These are phyloP conservation scores for Macrolepiota fuliginosa DNA, from an alignment of 768 basidiomycete species.

Conservation along the genomic window DNA sequence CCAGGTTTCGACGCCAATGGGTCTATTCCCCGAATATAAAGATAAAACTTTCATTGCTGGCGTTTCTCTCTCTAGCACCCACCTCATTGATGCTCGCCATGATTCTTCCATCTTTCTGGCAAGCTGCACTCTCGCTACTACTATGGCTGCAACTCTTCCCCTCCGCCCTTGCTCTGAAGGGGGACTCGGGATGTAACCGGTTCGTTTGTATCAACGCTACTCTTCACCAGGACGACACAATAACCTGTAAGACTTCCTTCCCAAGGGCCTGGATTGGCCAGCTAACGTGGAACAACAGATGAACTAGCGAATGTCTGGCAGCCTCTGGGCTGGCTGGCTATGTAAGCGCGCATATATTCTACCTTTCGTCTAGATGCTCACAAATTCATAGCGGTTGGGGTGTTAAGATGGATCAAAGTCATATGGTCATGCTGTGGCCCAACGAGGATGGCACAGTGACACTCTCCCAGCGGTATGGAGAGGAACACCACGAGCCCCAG, in stretches of 20 bases:
- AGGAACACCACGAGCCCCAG: constrained; percentile 45
- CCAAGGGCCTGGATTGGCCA: not conserved
- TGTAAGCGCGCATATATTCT: constrained; percentile 32
- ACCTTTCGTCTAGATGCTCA: not conserved
- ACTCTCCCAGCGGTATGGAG: constrained; percentile 55
- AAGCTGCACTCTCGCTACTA: constrained; percentile 14
- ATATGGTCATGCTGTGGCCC: constrained; percentile 56
- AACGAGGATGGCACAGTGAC: constrained; percentile 51
- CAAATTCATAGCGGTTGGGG: constrained; percentile 46
- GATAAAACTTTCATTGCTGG: not conserved
- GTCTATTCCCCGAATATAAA: constrained; percentile 5
- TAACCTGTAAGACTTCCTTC: constrained; percentile 38
- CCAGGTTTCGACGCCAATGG: not conserved
- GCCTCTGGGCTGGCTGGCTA: constrained; percentile 50
- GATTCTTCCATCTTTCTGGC: constrained; percentile 14
- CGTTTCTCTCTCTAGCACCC: not conserved
- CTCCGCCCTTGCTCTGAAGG: constrained; percentile 28
- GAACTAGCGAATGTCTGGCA: constrained; percentile 38
- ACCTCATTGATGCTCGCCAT: not conserved
- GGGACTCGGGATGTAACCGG: constrained; percentile 41
- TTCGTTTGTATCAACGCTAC: constrained; percentile 49
- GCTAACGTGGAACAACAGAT: constrained; percentile 29
- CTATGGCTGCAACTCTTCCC: constrained; percentile 22
- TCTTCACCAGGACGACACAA: constrained; percentile 31
- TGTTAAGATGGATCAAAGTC: constrained; percentile 41